Evolutionary conservation across 768 basidiomycete genomes (phyloP).

Genomic region (Xerocomellus dryophilus): DNA sequence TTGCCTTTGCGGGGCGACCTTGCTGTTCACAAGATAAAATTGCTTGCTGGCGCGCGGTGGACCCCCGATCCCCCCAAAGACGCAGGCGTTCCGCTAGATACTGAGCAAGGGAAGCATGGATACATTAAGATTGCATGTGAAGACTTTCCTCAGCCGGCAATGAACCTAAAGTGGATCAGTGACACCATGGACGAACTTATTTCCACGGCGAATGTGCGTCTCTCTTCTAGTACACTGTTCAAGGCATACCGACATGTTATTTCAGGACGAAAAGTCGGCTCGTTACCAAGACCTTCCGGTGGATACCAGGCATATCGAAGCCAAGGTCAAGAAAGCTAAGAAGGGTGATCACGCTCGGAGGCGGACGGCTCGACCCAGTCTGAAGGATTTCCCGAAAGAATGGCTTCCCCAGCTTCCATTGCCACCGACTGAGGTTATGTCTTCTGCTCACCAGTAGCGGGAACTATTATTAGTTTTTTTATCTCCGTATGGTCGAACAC

Average conservation of each 20-base stretch:
- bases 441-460: constrained; percentile 10
- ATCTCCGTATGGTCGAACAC: constrained; percentile 1
- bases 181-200: constrained; percentile 80
- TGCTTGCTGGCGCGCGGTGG: constrained; percentile 90
- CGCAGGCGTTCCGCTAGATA: constrained; percentile 49
- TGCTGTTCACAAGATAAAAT: constrained; percentile 79
- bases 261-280: constrained; percentile 35
- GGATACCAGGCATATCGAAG: constrained; percentile 77
- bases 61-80: constrained; percentile 68
- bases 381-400: constrained; percentile 79
- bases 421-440: neutral
- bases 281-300: constrained; percentile 65
- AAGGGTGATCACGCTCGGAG: constrained; percentile 65
- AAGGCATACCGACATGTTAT: constrained; percentile 14
- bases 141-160: constrained; percentile 71
- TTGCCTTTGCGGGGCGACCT: constrained; percentile 62
- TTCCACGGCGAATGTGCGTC: constrained; percentile 79
- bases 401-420: constrained; percentile 58
- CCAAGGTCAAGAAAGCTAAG: constrained; percentile 68
- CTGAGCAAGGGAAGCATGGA: constrained; percentile 57
- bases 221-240: neutral
- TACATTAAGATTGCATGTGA: constrained; percentile 92
- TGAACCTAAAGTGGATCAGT: constrained; percentile 95
- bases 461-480: constrained; percentile 3
- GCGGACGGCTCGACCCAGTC: constrained; percentile 56